Evolutionary conservation across 768 basidiomycete genomes (phyloP).

Genomic region (Suillus luteus): DNA sequence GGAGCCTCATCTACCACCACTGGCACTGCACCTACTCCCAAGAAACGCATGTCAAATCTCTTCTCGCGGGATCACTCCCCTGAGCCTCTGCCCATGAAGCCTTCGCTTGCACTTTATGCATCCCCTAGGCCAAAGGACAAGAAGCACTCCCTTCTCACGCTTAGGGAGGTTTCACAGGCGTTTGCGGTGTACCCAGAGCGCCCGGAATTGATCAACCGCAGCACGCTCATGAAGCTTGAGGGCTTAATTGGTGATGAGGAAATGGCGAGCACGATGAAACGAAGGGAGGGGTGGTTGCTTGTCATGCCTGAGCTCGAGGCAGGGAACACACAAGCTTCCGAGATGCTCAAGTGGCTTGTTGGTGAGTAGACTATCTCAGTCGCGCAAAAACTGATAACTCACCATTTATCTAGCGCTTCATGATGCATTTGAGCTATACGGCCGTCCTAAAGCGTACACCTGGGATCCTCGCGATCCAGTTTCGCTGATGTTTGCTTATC

Average conservation of each 20-base stretch:
- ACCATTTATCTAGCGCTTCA: conserved; percentile 59
- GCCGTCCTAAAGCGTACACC: conserved; percentile 80
- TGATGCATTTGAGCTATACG: conserved; percentile 87
- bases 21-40: conserved; percentile 21
- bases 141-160: conserved; percentile 69
- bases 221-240: conserved; percentile 91
- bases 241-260: conserved; percentile 80
- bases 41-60: conserved; percentile 61
- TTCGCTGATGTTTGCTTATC: conserved; percentile 94
- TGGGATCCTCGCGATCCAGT: conserved; percentile 86
- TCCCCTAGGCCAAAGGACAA: conserved; percentile 73
- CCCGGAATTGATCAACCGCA: conserved; percentile 86
- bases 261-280: conserved; percentile 64
- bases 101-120: conserved; percentile 58
- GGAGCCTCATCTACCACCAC: conserved; percentile 21
- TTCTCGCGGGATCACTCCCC: conserved; percentile 56
- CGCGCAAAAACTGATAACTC: conserved; percentile 12
- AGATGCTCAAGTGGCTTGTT: conserved; percentile 91
- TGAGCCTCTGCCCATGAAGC: conserved; percentile 34
- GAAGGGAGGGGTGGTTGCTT: conserved; percentile 82
- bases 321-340: conserved; percentile 61
- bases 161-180: conserved; percentile 74
- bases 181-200: conserved; percentile 96
- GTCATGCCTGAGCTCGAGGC: conserved; percentile 86
- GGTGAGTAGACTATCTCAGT: conserved; percentile 48